These are phyloP conservation scores for Blastobotrys elegans DNA, from an alignment of 1,139 yeast genomes.

Conservation along the genomic window DNA sequence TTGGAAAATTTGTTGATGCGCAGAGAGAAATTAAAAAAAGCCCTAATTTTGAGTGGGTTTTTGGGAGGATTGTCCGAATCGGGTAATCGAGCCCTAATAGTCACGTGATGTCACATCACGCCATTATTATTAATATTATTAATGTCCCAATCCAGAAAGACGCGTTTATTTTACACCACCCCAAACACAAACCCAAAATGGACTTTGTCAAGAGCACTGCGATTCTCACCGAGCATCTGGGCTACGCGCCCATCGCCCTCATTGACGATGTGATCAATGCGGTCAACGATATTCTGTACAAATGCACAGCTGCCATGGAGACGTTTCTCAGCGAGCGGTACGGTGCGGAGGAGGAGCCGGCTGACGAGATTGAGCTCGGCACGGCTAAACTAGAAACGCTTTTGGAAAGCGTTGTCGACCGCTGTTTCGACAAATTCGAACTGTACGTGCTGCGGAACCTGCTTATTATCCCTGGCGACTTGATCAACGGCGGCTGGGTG, in stretches of 20 bases:
- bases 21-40: background rate
- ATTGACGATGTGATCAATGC: constrained; percentile 88
- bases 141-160: too few relatives aligned
- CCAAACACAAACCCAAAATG: too few relatives aligned
- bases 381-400: constrained; percentile 77
- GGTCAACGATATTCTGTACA: constrained; percentile 78
- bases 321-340: constrained; percentile 42
- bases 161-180: too few relatives aligned
- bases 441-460: constrained; percentile 75
- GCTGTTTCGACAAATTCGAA: constrained; percentile 83
- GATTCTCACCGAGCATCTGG: constrained; percentile 78
- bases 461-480: constrained; percentile 63
- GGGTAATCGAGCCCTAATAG: background rate
- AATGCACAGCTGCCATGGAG: constrained; percentile 78
- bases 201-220: constrained; percentile 37
- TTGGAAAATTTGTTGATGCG: background rate
- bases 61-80: background rate
- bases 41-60: background rate
- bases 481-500: constrained; percentile 62
- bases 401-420: constrained; percentile 73
- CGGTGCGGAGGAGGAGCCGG: constrained; percentile 22
- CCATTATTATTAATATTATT: too few relatives aligned
- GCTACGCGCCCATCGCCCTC: constrained; percentile 79
- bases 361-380: constrained; percentile 61
- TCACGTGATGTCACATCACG: too few relatives aligned